These are phyloP conservation scores for Handroanthus guayacan DNA, from an alignment of 257 asterid species.

Conservation along the genomic window DNA sequence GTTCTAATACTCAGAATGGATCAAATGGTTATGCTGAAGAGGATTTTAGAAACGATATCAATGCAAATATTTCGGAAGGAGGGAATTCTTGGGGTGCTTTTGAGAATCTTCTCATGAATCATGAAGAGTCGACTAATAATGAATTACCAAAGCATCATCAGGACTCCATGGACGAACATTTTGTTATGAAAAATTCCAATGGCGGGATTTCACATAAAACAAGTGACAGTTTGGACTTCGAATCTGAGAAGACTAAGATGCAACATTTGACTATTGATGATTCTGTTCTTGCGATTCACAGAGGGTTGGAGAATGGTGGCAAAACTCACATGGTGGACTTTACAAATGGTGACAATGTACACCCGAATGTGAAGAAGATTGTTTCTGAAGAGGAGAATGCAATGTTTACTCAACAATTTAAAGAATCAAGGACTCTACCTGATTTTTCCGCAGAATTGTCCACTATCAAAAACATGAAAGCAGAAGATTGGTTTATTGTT, in stretches of 20 bases:
- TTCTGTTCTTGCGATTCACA: constrained; percentile 56
- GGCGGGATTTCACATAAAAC: constrained; percentile 41
- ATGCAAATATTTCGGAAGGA: constrained; percentile 42
- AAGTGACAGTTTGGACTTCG: constrained; percentile 42
- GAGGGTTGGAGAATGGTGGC: constrained; percentile 47
- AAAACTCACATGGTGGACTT: constrained; percentile 45
- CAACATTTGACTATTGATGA: constrained; percentile 51
- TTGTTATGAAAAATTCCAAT: constrained; percentile 43
- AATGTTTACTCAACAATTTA: constrained; percentile 41
- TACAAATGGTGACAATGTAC: constrained; percentile 54
- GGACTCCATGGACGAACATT: constrained; percentile 52
- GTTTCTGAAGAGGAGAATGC: constrained; percentile 53
- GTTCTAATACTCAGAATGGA: constrained; percentile 41
- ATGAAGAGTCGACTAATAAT: constrained; percentile 49
- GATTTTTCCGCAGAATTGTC: constrained; percentile 64
- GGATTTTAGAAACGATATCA: constrained; percentile 32
- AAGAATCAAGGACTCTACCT: constrained; percentile 43
- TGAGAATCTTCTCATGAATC: constrained; percentile 70
- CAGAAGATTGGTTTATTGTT: constrained; percentile 69
- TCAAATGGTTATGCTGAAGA: constrained; percentile 40
- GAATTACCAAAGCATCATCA: constrained; percentile 35
- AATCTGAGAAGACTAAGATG: constrained; percentile 48
- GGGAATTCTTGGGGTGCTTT: constrained; percentile 74
- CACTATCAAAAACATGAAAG: constrained; percentile 48
- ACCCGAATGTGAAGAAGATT: constrained; percentile 47